Evolutionary conservation across 768 basidiomycete species (phyloP).

Genomic region (Postia placenta): DNA sequence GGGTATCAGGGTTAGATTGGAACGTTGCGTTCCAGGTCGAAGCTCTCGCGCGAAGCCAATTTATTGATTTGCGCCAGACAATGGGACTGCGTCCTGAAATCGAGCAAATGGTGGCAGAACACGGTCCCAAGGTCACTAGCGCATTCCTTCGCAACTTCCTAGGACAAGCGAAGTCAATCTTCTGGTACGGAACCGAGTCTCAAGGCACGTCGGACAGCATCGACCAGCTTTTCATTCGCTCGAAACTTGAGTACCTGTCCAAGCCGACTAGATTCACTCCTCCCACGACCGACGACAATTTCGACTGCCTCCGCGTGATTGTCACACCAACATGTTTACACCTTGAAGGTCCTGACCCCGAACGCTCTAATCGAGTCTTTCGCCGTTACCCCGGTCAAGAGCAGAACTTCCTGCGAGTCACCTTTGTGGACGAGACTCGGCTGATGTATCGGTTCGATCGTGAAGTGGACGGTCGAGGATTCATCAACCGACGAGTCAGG

Average conservation of each 20-base stretch:
- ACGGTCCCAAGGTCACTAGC: slow-evolving; percentile 32
- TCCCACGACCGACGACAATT: slow-evolving; percentile 24
- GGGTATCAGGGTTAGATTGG: slow-evolving; percentile 37
- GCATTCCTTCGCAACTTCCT: slow-evolving; percentile 37
- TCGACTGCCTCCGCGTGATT: slow-evolving; percentile 39
- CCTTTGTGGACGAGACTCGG: slow-evolving; percentile 53
- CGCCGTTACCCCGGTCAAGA: slow-evolving; percentile 42
- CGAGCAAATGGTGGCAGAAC: slow-evolving; percentile 18
- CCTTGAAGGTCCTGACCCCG: slow-evolving; percentile 49
- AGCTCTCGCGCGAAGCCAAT: slow-evolving; percentile 28
- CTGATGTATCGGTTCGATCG: slow-evolving; percentile 49
- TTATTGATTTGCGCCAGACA: slow-evolving; percentile 48
- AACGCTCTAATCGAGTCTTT: slow-evolving; percentile 58
- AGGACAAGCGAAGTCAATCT: slow-evolving; percentile 15
- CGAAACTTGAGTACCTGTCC: slow-evolving; percentile 16
- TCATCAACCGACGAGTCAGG: slow-evolving; percentile 44
- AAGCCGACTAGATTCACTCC: neutral
- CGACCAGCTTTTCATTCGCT: slow-evolving; percentile 17
- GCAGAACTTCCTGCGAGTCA: slow-evolving; percentile 55
- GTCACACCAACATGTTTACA: slow-evolving; percentile 51
- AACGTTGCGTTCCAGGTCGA: slow-evolving; percentile 58
- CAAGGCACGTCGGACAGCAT: slow-evolving; percentile 4
- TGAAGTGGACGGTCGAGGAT: slow-evolving; percentile 46
- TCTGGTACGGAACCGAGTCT: slow-evolving; percentile 16
- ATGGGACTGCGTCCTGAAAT: slow-evolving; percentile 35